A percentile compares a stretch with the other conserved stretches of the same genome.
Evolutionary conservation across 2,329 filamentous ascomycete genomes (phyloP).

Genomic region (Whalleya microplaca): DNA sequence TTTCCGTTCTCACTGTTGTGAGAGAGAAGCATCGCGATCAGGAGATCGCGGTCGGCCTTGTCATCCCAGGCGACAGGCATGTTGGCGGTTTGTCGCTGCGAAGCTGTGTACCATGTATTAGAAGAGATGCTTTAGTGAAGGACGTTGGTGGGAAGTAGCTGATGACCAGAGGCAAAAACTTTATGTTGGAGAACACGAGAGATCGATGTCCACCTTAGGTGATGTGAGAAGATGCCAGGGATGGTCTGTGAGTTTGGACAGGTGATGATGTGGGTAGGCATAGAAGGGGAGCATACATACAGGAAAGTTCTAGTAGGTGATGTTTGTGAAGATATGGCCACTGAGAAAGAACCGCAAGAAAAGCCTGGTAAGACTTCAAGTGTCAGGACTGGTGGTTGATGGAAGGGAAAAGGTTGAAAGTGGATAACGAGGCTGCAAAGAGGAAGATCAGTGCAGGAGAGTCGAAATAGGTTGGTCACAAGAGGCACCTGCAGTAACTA

Average conservation of each 20-base stretch:
- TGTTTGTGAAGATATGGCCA: no score
- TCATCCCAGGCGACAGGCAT: conserved; percentile 47
- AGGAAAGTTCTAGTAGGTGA: not conserved
- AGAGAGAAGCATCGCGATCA: conserved; percentile 19
- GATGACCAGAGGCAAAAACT: not conserved
- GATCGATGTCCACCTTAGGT: not conserved
- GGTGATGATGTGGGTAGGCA: not conserved
- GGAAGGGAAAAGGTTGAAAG: no score
- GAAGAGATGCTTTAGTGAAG: not conserved
- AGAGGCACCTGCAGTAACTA: no score
- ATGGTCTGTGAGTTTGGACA: not conserved
- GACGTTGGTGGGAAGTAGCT: not conserved
- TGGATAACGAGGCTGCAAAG: no score
- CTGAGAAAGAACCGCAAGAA: no score
- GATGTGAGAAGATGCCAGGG: not conserved
- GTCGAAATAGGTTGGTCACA: no score
- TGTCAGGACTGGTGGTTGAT: no score
- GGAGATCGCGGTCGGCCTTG: conserved; percentile 31
- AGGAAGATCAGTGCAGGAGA: no score
- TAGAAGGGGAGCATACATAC: not conserved
- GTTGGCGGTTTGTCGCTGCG: not conserved
- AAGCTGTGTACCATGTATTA: not conserved
- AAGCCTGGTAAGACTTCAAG: no score
- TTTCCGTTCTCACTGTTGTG: not conserved
- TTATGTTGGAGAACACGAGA: not conserved